Evolutionary conservation across 2,329 filamentous ascomycete genomes (phyloP), one percentile per base, ranked within the genome.

Genomic region (Dactylellina haptotyla): DNA sequence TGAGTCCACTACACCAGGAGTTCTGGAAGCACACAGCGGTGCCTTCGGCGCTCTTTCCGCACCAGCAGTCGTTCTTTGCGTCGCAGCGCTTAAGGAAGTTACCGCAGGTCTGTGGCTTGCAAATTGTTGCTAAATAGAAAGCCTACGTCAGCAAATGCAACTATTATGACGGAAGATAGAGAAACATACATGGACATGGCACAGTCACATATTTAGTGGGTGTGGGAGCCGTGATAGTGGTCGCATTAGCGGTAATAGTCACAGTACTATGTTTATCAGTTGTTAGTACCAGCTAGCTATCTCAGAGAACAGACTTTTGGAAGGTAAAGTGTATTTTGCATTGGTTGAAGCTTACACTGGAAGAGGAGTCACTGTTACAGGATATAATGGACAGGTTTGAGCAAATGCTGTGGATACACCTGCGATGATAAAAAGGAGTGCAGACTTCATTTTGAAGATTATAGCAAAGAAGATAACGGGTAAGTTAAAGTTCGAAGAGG

Each of bases 1-100:
- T 51, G 45, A 73, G 61, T 16, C 61, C 54, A 23, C 25, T 39
- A 39, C 69, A 73, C 61, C 61, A 73, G 25, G 69, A 65, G 61
- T 73, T 73, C 54, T 73, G 69, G 69, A 73, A 73, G 50, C 69
- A 73, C n/a, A 66, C 61, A 20, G 18, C 69, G 5, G 61, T 66
- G 39, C 61, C 61, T 20, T 73, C 69, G 18, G 69, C 61, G 37
- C 56, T 73, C 69, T 46, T 39, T 25, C 69, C 69, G 46, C 69
- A 73, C 69, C 69, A 73, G 30, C 69, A 73, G 56, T 73, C 69
- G 37, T 43, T 37, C 37, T 66, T 66, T 4, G 30, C 12, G 48
- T 73, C 61, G 50, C 69, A 73, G 34, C 69, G 69, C 48, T 66
- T 73, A n/a, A 73, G 3, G 54, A 73, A 73, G 48, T 54, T 66